phyloP scores from a whole-genome alignment of 2,329 filamentous ascomycete species.

The Daldinia eschscholtzii region DNA sequence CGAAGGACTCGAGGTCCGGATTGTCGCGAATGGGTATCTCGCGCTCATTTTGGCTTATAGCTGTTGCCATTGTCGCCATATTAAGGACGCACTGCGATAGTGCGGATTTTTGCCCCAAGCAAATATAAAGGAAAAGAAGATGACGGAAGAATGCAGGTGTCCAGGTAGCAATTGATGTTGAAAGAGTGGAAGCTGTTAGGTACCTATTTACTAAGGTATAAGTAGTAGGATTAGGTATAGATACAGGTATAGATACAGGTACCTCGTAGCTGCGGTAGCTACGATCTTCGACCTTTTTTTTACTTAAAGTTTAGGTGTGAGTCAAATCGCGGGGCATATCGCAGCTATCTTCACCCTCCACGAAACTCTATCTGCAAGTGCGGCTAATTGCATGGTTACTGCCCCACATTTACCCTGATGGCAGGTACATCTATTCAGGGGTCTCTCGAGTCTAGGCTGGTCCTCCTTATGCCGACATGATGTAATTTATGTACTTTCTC shows the following conservation, averaged over 20 bases:
- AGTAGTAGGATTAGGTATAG: neutral
- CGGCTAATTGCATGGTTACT: conserved; percentile 34
- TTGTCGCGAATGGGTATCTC: conserved; percentile 49
- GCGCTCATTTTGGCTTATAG: conserved; percentile 37
- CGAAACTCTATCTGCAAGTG: conserved; percentile 33
- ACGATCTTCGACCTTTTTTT: conserved; percentile 22
- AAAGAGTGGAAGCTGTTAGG: neutral
- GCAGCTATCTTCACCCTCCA: conserved; percentile 15
- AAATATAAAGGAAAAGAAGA: neutral
- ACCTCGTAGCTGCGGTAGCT: conserved; percentile 8
- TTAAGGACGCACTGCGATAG: neutral
- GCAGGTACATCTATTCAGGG: conserved; percentile 22
- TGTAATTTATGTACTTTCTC: neutral
- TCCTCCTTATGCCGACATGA: neutral
- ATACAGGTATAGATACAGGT: neutral
- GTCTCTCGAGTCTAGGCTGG: conserved; percentile 8
- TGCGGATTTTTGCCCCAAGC: neutral
- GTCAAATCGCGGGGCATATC: conserved; percentile 45
- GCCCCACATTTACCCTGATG: conserved; percentile 30
- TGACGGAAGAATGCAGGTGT: neutral
- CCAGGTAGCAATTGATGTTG: neutral
- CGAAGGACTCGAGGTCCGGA: conserved; percentile 49
- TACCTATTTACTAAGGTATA: no score
- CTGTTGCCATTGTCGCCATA: conserved; percentile 36
- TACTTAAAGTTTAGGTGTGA: conserved; percentile 24